Evolutionary conservation across 2,329 filamentous ascomycete species (phyloP).

Genomic region (Fusarium sp.): DNA sequence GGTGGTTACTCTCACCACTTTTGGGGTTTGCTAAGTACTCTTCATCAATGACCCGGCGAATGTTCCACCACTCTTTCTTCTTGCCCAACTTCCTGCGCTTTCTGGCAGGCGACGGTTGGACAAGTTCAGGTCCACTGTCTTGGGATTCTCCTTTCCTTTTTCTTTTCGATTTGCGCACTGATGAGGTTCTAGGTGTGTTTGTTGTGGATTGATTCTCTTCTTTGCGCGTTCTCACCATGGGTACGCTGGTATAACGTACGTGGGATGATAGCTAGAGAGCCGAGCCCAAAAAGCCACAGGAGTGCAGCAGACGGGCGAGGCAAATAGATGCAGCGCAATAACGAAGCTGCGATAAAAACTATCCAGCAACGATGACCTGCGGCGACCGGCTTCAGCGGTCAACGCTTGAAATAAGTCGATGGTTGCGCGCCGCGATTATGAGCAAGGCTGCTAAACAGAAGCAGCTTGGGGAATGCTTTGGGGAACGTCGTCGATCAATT

Average conservation of each 20-base stretch:
- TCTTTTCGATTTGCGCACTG: conserved; percentile 27
- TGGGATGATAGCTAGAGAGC: conserved; percentile 7
- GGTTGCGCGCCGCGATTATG: conserved; percentile 40
- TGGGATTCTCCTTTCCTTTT: conserved; percentile 11
- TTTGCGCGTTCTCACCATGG: conserved; percentile 47
- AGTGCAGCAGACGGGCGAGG: background rate
- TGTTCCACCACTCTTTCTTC: conserved; percentile 44
- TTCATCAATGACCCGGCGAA: conserved; percentile 50
- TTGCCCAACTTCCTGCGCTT: conserved; percentile 9
- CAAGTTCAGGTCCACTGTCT: conserved; percentile 1
- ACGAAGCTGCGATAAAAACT: conserved; percentile 16
- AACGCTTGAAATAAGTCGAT: conserved; percentile 47
- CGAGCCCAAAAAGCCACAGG: conserved; percentile 4
- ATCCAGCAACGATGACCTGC: conserved; percentile 23
- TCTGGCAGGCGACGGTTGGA: background rate
- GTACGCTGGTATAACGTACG: conserved; percentile 32
- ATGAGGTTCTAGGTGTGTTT: conserved; percentile 27
- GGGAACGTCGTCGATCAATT: conserved; percentile 35
- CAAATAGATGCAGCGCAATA: background rate
- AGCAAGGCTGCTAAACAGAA: conserved; percentile 37
- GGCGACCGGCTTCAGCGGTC: conserved; percentile 42
- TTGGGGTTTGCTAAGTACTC: background rate
- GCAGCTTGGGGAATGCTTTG: conserved; percentile 30
- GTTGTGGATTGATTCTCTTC: conserved; percentile 27
- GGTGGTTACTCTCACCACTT: conserved; percentile 31